These are phyloP conservation scores for Lecanoromycetidae sp. DNA, from an alignment of 2,329 filamentous ascomycete species.

Conservation along the genomic window DNA sequence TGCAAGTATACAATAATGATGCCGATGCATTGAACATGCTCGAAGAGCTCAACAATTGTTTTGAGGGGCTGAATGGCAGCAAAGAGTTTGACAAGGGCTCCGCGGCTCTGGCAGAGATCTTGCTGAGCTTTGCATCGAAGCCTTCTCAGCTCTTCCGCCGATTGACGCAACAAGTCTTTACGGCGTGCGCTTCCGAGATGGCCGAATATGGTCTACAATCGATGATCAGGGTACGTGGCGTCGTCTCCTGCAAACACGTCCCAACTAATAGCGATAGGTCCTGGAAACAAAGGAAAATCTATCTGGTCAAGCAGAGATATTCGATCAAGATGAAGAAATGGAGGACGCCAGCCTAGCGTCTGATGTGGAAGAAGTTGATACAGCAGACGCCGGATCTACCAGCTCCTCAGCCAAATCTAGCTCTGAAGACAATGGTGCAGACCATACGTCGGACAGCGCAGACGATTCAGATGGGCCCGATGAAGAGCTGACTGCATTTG, in stretches of 20 bases:
- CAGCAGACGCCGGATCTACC: slow-evolving; percentile 28
- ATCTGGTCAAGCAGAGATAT: slow-evolving; percentile 75
- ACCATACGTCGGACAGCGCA: slow-evolving; percentile 25
- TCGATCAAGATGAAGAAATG: slow-evolving; percentile 48
- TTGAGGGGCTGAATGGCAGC: slow-evolving; percentile 29
- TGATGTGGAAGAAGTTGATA: slow-evolving; percentile 22
- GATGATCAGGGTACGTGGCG: slow-evolving; percentile 34
- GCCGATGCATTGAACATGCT: slow-evolving; percentile 72
- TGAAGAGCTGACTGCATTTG: slow-evolving; percentile 47
- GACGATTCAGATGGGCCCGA: slow-evolving; percentile 33
- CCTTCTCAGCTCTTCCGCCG: slow-evolving; percentile 75
- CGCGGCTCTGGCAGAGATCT: slow-evolving; percentile 69
- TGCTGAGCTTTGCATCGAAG: slow-evolving; percentile 80
- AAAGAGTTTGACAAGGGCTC: slow-evolving; percentile 38
- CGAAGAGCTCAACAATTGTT: slow-evolving; percentile 63
- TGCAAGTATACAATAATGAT: slow-evolving; percentile 85
- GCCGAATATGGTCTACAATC: slow-evolving; percentile 59
- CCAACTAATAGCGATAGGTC: slow-evolving; percentile 45
- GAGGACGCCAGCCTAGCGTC: slow-evolving; percentile 23
- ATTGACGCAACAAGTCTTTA: slow-evolving; percentile 78
- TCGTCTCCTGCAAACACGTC: not conserved
- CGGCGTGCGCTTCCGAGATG: slow-evolving; percentile 64
- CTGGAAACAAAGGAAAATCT: slow-evolving; percentile 68
- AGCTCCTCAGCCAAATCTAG: slow-evolving; percentile 31
- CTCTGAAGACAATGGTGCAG: slow-evolving; percentile 36